Conservation (phyloP, 176 grass and related monocot species). For the Oryza punctata region DNA sequence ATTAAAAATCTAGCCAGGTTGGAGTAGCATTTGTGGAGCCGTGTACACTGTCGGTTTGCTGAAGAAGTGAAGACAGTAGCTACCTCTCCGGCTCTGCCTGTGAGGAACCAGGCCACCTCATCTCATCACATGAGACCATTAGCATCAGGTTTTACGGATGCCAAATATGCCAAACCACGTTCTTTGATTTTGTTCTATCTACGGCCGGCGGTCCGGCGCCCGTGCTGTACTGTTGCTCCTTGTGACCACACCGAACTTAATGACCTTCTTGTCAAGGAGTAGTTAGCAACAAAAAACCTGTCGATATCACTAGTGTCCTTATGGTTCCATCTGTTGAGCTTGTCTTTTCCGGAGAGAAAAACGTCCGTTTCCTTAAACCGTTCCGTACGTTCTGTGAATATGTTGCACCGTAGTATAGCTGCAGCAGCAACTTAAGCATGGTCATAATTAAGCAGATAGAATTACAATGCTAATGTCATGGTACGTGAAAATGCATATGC, state of each 20-base stretch:
- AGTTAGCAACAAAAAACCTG: not conserved
- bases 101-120: not conserved
- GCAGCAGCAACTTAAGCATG: not conserved
- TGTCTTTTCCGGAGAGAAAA: not conserved
- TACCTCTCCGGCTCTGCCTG: not conserved
- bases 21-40: not conserved
- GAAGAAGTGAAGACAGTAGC: not conserved
- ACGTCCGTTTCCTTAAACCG: not conserved
- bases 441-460: not conserved
- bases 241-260: slow-evolving; percentile 4
- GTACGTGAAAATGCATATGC: not conserved
- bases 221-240: not conserved
- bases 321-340: not conserved
- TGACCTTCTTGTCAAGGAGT: not conserved
- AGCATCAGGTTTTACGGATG: not conserved
- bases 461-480: not conserved
- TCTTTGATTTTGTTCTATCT: not conserved
- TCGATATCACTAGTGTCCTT: not conserved
- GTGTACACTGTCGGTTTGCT: not conserved
- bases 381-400: not conserved
- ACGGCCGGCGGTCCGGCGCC: not conserved
- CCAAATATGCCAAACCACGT: not conserved
- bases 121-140: not conserved
- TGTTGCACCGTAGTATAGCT: not conserved
- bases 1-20: not conserved